These are phyloP conservation scores for Stenocarpella maydis DNA, from an alignment of 2,329 filamentous ascomycete species.

Conservation along the genomic window DNA sequence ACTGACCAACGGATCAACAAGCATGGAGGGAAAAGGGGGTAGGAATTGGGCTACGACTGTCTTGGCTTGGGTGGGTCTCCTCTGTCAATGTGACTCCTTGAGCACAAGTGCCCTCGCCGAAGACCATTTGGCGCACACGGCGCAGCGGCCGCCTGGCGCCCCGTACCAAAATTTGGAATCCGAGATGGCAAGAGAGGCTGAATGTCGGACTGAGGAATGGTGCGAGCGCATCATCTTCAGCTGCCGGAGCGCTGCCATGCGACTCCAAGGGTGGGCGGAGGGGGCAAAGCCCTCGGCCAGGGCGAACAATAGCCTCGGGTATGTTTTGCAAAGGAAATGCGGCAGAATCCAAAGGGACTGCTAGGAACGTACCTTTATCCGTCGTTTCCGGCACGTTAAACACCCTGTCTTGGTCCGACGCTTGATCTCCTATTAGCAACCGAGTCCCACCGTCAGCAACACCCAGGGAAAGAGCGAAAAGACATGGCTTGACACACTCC, in stretches of 20 bases:
- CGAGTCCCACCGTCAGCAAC: conserved; percentile 41
- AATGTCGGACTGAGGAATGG: background rate
- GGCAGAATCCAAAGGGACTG: background rate
- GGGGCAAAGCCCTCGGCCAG: background rate
- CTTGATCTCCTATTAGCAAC: conserved; percentile 63
- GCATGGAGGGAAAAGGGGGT: background rate
- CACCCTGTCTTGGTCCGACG: conserved; percentile 70
- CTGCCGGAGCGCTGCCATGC: background rate
- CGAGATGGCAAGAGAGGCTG: background rate
- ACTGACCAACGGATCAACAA: conserved; percentile 28
- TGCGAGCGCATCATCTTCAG: background rate
- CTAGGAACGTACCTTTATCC: conserved; percentile 65
- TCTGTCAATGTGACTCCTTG: background rate
- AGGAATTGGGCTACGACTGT: conserved; percentile 10
- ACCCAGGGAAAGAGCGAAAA: conserved; percentile 32
- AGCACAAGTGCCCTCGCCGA: background rate
- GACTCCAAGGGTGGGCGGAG: background rate
- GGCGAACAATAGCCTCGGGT: background rate
- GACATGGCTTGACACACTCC: conserved; percentile 25
- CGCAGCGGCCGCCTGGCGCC: too few species aligned
- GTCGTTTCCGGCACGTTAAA: conserved; percentile 67
- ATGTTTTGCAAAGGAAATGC: background rate
- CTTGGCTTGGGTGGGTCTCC: background rate
- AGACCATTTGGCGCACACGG: too few species aligned
- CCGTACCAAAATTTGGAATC: background rate